Evolutionary conservation across 805 yeast genomes (phyloP), one percentile per base, ranked within the genome.

Genomic region (Yarrowia sp.): DNA sequence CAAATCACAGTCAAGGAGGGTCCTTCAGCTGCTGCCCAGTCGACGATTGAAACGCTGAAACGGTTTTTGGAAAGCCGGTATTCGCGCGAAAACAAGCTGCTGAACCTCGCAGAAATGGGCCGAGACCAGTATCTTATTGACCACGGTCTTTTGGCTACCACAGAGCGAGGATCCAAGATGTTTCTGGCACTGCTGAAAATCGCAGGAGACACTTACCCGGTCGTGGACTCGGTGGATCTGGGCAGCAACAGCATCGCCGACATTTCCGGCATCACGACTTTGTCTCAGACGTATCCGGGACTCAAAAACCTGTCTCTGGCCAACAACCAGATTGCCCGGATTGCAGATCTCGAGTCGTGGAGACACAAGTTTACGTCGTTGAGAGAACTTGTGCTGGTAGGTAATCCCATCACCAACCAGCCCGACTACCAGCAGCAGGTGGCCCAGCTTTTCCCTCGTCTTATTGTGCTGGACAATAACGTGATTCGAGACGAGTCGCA

Each of bases 181-280:
- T 91, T 93, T 74, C 88, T 91, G 11, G 98, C 98, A 0, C 77
- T 95, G 68, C 84, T 93, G 88, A 89, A 88, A 72, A 76, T 93
- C 9, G 96, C 96, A 0, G 76, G 79, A 3, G 83, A 83, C 62
- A 85, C 83, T 8, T 71, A 72, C 35, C 70, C 76, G 24, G 72
- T 72, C 8, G 87, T 92, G 4, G 87, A 86, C 32, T 86, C 91
- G 65, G 83, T 92, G 8, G 89, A 71, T 40, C 72, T 76, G 24
- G 75, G 75, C 28, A 48, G 46, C 21, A 89, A 95, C 73, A 80
- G 81, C 64, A 75, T 95, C 41, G 75, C 77, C 26, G 96, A 90
- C 70, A 80, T 90, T 40, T 71, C 79, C 36, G 76, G 81, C 16
- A 79, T 92, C 26, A 77, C 87, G 0, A 79, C 91, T 1, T 77